Base-by-base conservation (phyloP, 2,329 filamentous ascomycete species). In the Hypoxylon sp. region DNA sequence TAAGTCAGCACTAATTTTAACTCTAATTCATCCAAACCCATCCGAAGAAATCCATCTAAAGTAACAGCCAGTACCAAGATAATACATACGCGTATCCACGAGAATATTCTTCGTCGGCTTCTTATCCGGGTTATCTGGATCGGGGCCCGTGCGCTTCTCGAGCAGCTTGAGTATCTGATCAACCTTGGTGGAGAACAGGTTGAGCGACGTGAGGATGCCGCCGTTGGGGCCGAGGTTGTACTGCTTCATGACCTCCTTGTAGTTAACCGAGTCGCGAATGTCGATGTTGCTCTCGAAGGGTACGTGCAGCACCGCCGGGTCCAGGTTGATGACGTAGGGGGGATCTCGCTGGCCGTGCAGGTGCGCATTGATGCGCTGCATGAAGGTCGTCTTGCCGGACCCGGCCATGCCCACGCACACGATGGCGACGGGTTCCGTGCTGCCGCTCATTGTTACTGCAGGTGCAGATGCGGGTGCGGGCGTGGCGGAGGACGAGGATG, bases 191-290 rank as follows among this genome's bases (percentile, higher is more conserved):
- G 94, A 93, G 77, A 99, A 99, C 24, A 99, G 87, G 77, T 99
- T 99, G 50, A 99, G 82, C 10, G 92, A 95, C 1, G 96, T 99
- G 70, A 99, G 82, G 74, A 99, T 99, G 48, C 94, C 96, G 54
- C 95, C 95, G 81, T 99, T 99, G 7, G 95, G 95, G 0, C 95
- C 95, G 0, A 99, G 87, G 75, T 97, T 97, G 79, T 97, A 98
- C 80, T 98, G 94, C 80, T 94, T 96, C 96, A 99, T 99, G 68
- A 99, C 95, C 79, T 99, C 94, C 78, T 97, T 95, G 84, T 99
- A 99, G 85, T 99, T 97, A 77, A 99, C 94, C 24, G 92, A 95
- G 80, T 99, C 95, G 73, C 96, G 93, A 72, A 99, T 99, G 79
- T 99, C 95, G 80, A 99, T 98, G 79, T 99, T 99, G 78, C 91